Percentiles rank a stretch among this genome's conserved stretches.
phyloP scores from a whole-genome alignment of 805 yeast species.

The Brettanomyces nanus region DNA sequence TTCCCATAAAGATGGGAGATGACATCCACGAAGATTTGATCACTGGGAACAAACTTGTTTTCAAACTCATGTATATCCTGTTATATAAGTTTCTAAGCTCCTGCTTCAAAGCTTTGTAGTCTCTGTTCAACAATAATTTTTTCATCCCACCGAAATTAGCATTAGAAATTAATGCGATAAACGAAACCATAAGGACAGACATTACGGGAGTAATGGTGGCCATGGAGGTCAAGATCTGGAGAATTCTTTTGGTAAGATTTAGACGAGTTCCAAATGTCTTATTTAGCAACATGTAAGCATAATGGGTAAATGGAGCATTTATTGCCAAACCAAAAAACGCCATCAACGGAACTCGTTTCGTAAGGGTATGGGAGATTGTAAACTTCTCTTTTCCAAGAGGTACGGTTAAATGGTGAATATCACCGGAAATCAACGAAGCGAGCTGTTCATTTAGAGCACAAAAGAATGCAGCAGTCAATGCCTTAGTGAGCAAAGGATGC shows the following conservation, averaged over 20 bases:
- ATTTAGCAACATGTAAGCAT: constrained; percentile 39
- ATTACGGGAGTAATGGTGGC: constrained; percentile 48
- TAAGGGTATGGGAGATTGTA: constrained; percentile 32
- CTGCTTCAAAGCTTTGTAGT: constrained; percentile 9
- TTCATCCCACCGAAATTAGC: constrained; percentile 6
- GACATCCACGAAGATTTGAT: constrained; percentile 48
- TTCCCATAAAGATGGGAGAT: constrained; percentile 38
- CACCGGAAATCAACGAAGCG: constrained; percentile 44
- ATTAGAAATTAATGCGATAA: constrained; percentile 43
- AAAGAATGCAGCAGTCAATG: constrained; percentile 47
- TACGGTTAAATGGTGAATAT: constrained; percentile 22
- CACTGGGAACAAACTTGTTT: constrained; percentile 36
- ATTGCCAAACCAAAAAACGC: constrained; percentile 46
- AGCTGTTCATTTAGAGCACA: constrained; percentile 50
- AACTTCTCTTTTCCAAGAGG: constrained; percentile 11
- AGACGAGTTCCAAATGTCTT: constrained; percentile 36
- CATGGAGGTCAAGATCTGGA: constrained; percentile 45
- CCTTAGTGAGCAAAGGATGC: constrained; percentile 52
- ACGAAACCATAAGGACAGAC: constrained; percentile 39
- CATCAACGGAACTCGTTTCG: constrained; percentile 42
- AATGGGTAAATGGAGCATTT: constrained; percentile 53
- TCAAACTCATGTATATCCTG: constrained; percentile 27
- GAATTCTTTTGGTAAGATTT: constrained; percentile 29
- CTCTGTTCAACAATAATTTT: constrained; percentile 3
- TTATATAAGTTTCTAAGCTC: constrained; percentile 8